Conservation (phyloP, 2,329 filamentous ascomycete species). For the Claviceps sp. region DNA sequence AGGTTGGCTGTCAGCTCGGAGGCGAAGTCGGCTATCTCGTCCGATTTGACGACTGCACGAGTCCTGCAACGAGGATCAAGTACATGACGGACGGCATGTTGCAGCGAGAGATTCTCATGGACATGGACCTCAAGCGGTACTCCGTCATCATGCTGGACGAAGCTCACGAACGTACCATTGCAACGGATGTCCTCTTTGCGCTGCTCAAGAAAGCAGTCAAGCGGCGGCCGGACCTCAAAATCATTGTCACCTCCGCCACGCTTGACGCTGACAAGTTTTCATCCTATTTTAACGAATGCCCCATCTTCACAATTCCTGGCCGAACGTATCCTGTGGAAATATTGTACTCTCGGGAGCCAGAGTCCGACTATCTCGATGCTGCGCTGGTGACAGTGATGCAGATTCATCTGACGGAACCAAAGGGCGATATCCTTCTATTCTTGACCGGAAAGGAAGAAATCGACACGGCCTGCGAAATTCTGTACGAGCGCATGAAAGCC, state of each 20-base stretch:
- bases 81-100: conserved; percentile 99
- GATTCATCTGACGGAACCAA: conserved; percentile 84
- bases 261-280: conserved; percentile 97
- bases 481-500: conserved; percentile 93
- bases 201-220: conserved; percentile 88
- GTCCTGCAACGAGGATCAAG: conserved; percentile 81
- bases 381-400: conserved; percentile 97
- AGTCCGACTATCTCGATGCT: conserved; percentile 88
- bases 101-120: conserved; percentile 84
- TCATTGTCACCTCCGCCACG: conserved; percentile 94
- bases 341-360: conserved; percentile 87
- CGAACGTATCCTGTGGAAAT: conserved; percentile 92
- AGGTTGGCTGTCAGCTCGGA: conserved; percentile 82
- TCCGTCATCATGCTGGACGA: conserved; percentile 98
- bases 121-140: conserved; percentile 78
- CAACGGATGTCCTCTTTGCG: conserved; percentile 90
- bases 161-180: conserved; percentile 91
- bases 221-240: conserved; percentile 71
- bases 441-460: conserved; percentile 97
- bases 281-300: conserved; percentile 87
- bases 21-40: conserved; percentile 95
- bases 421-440: conserved; percentile 92
- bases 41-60: conserved; percentile 90
- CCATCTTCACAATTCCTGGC: conserved; percentile 93
- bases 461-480: conserved; percentile 82